Conservation (phyloP, 768 basidiomycete genomes). For the Amanita fuliginea region DNA sequence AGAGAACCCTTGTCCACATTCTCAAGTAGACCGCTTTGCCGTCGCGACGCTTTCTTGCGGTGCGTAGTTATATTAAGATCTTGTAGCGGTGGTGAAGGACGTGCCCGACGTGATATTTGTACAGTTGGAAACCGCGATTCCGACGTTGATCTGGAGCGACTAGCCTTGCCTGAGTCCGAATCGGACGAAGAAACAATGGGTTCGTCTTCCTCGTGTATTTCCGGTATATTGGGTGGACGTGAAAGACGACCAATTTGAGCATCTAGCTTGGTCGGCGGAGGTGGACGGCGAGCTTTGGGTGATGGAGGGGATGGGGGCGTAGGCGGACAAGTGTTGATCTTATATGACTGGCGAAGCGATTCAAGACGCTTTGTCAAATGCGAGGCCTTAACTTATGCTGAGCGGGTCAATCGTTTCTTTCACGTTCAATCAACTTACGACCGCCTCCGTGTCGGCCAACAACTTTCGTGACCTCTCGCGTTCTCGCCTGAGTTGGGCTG, state of each 20-base stretch:
- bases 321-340: slow-evolving; percentile 22
- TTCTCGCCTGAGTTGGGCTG: slow-evolving; percentile 70
- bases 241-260: slow-evolving; percentile 41
- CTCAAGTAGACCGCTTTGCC: slow-evolving; percentile 47
- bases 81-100: slow-evolving; percentile 21
- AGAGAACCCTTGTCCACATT: slow-evolving; percentile 28
- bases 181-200: slow-evolving; percentile 31
- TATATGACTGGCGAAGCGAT: slow-evolving; percentile 52
- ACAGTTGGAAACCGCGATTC: slow-evolving; percentile 40
- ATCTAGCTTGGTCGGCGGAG: slow-evolving; percentile 22
- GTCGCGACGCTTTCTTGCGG: slow-evolving; percentile 26
- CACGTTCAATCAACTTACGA: slow-evolving; percentile 32
- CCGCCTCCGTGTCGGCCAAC: slow-evolving; percentile 62
- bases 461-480: slow-evolving; percentile 66
- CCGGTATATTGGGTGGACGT: slow-evolving; percentile 56
- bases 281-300: slow-evolving; percentile 39
- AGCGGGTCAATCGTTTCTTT: slow-evolving; percentile 5
- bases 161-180: slow-evolving; percentile 25
- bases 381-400: slow-evolving; percentile 28
- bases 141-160: slow-evolving; percentile 30
- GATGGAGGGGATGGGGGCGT: slow-evolving; percentile 34
- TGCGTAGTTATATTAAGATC: slow-evolving; percentile 19
- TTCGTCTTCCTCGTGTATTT: slow-evolving; percentile 62
- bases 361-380: slow-evolving; percentile 56
- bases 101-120: slow-evolving; percentile 36